Base-by-base conservation (phyloP, 805 yeast genomes). In the Blastobotrys parvus region DNA sequence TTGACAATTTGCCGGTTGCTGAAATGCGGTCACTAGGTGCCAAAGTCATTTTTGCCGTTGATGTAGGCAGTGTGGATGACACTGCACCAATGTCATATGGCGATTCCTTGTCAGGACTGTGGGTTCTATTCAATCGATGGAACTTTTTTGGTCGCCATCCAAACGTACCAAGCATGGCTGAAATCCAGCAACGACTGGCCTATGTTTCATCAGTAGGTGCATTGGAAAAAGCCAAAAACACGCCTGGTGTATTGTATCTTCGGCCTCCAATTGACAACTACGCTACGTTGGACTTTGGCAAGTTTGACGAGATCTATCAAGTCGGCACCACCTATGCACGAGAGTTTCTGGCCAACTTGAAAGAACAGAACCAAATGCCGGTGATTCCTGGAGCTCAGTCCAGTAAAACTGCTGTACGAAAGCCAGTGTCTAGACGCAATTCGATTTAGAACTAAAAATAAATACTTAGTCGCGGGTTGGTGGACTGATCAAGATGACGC, bases 161-260 rank as follows among this genome's bases (percentile, higher is more conserved):
- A 3, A 82, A 83, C 59, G 84, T 87, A 3, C 98, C 98, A 3
- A 84, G 82, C 43, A 79, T 92, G 84, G 87, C 95, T 51, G 98
- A 90, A 58, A 87, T 90, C 46, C 98, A 90, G 64, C 74, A 87
- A 67, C 70, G 97, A 44, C 67, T 90, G 47, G 95, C 97, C 0
- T 90, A 92, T 60, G 98, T 90, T 32, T 85, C 96, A 0, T 85
- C 95, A 41, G 98, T 90, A 1, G 84, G 85, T 63, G 97, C 97
- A 0, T 66, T 92, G 39, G 96, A 90, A 55, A 71, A 74, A 45
- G 97, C 96, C 1, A 92, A 90, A 58, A 68, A 60, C 22, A 81
- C 88, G 0, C 82, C 87, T 0, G 95, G 95, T 0, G 90, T 92
- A 10, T 67, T 84, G 5, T 90, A 90, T 57, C 67, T 88, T 51